Percentiles rank a stretch among this genome's conserved stretches.
Evolutionary conservation across 1,139 yeast genomes (phyloP).

Genomic region (Sugiyamaella novakii): DNA sequence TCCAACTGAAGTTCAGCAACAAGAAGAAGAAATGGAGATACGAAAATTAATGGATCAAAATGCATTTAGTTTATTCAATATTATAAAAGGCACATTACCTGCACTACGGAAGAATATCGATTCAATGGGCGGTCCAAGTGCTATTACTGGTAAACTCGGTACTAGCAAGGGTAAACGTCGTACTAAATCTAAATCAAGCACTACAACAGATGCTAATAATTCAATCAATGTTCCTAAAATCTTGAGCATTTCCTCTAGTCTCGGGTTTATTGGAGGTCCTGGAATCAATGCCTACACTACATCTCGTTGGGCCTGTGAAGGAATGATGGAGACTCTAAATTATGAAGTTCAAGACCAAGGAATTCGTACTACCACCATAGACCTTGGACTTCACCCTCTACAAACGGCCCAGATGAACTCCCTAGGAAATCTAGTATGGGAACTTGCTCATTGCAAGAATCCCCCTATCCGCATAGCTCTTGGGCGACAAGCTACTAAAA

Average conservation of each 20-base stretch:
- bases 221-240: slow-evolving; percentile 6
- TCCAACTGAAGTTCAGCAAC: slow-evolving; percentile 15
- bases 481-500: slow-evolving; percentile 37
- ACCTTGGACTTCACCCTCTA: slow-evolving; percentile 20
- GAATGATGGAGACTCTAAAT: slow-evolving; percentile 28
- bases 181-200: not conserved
- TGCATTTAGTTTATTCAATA: slow-evolving; percentile 21
- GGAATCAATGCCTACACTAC: slow-evolving; percentile 28
- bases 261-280: slow-evolving; percentile 31
- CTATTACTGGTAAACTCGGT: not conserved
- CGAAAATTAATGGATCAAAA: slow-evolving; percentile 23
- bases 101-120: slow-evolving; percentile 12
- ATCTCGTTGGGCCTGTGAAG: slow-evolving; percentile 32
- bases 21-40: slow-evolving; percentile 20
- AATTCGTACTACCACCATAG: slow-evolving; percentile 23
- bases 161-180: not conserved
- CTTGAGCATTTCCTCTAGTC: slow-evolving; percentile 18
- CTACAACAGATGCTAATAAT: not conserved
- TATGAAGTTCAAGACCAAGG: slow-evolving; percentile 23
- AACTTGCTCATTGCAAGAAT: slow-evolving; percentile 37
- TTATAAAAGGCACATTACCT: slow-evolving; percentile 23
- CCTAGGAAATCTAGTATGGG: slow-evolving; percentile 25
- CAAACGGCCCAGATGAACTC: slow-evolving; percentile 14
- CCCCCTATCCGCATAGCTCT: slow-evolving; percentile 39
- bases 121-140: not conserved